phyloP scores from a whole-genome alignment of 805 yeast genomes.

The Saccharomycopsis selenospora region DNA sequence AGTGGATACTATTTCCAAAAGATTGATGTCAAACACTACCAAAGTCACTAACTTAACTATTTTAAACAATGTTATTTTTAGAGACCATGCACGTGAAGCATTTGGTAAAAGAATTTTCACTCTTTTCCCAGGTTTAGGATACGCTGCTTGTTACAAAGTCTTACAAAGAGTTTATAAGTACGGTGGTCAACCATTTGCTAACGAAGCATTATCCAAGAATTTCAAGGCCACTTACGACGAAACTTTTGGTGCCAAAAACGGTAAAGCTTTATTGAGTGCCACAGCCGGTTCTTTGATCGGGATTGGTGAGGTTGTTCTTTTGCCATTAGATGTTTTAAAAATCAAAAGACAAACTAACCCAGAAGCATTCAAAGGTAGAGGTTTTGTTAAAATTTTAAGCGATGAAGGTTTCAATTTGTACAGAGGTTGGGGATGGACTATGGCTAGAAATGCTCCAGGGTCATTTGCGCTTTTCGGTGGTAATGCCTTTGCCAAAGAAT shows the following conservation, averaged over 20 bases:
- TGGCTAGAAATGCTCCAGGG: slow-evolving; percentile 99
- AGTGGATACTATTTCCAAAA: slow-evolving; percentile 94
- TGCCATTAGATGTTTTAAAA: slow-evolving; percentile 94
- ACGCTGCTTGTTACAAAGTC: slow-evolving; percentile 95
- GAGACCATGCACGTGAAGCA: slow-evolving; percentile 68
- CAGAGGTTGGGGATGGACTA: slow-evolving; percentile 99
- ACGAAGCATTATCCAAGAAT: slow-evolving; percentile 78
- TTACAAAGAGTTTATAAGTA: slow-evolving; percentile 97
- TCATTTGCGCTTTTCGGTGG: slow-evolving; percentile 97
- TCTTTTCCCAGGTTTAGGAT: slow-evolving; percentile 95
- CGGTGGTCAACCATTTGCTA: slow-evolving; percentile 99
- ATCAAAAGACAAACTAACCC: slow-evolving; percentile 99
- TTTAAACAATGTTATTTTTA: slow-evolving; percentile 81
- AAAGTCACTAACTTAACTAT: slow-evolving; percentile 55
- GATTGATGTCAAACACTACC: slow-evolving; percentile 80
- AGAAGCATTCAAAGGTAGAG: slow-evolving; percentile 98
- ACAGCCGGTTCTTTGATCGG: slow-evolving; percentile 97
- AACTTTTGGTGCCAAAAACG: slow-evolving; percentile 85
- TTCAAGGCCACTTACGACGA: slow-evolving; percentile 64
- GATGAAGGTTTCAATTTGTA: slow-evolving; percentile 94
- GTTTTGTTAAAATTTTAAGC: slow-evolving; percentile 71
- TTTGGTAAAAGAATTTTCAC: slow-evolving; percentile 67
- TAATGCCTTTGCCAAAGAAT: slow-evolving; percentile 97
- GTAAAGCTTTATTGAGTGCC: slow-evolving; percentile 95
- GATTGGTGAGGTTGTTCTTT: slow-evolving; percentile 91